A percentile compares a stretch with the other conserved stretches of the same genome.
Conservation (phyloP, 169 alveolate species). For the Plasmodium falciparum region DNA sequence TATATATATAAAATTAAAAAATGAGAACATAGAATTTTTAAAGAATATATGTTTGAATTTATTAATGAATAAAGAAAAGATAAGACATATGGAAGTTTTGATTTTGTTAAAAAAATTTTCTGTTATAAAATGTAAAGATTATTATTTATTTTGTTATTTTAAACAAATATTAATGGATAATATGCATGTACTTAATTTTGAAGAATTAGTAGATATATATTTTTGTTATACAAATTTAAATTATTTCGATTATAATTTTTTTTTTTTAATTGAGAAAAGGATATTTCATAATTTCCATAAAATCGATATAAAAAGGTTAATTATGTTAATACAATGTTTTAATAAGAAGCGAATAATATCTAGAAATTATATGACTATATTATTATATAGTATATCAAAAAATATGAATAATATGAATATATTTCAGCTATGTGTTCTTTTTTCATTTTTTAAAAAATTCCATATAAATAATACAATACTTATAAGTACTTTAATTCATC, state of each 20-base stretch:
- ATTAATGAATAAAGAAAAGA: constrained; percentile 65
- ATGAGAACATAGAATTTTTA: constrained; percentile 54
- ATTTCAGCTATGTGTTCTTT: constrained; percentile 67
- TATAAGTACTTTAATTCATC: constrained; percentile 62
- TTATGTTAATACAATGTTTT: constrained; percentile 70
- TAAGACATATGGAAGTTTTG: constrained; percentile 51
- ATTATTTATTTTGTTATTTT: constrained; percentile 72
- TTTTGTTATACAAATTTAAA: constrained; percentile 65
- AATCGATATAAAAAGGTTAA: constrained; percentile 50
- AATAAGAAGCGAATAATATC: constrained; percentile 64
- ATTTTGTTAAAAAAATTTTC: constrained; percentile 69
- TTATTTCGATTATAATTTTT: constrained; percentile 76
- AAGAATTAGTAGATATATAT: constrained; percentile 59
- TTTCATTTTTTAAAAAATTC: constrained; percentile 58
- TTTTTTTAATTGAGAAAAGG: constrained; percentile 72
- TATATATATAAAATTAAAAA: constrained; percentile 54
- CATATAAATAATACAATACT: constrained; percentile 64
- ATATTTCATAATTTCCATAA: constrained; percentile 63
- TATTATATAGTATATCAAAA: constrained; percentile 72
- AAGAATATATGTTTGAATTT: constrained; percentile 48
- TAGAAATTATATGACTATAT: constrained; percentile 70
- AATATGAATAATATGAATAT: constrained; percentile 59
- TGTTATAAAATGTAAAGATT: constrained; percentile 74
- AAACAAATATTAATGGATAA: constrained; percentile 61
- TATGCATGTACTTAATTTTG: constrained; percentile 44